Evolutionary conservation across 2,329 filamentous ascomycete genomes (phyloP), one percentile per base, ranked within the genome.

Genomic region (Pseudocercospora crystallina): DNA sequence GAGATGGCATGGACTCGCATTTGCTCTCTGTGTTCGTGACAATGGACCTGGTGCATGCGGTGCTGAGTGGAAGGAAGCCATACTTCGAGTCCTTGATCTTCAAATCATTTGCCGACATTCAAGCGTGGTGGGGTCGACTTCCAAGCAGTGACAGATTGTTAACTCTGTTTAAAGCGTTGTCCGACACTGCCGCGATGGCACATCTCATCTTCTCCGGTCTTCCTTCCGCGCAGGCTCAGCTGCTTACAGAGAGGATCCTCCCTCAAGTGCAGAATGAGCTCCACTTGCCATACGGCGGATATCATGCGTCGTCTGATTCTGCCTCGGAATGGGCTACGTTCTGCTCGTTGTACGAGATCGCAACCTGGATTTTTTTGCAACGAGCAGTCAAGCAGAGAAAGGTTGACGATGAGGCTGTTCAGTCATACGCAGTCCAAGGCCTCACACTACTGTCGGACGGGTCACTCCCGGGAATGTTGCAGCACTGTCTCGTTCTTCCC

Each of bases 61-160:
- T 51, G 7, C 32, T 56, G 13, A 53, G 45, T 30, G 54, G 54
- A 31, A 33, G 43, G 11, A 50, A 49, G 17, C 50, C 54, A 8
- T 49, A 56, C 35, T 56, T 56, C 15, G 54, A 48, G 9, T 33
- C 50, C 26, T 38, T 33, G 17, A 47, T 53, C 13, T 56, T 43
- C 29, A 20, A 40, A 8, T 43, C 39, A 37, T 43, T 57, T 26
- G 54, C 43, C 20, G 43, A 54, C 11, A 48, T 37, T 5, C 39
- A 54, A 10, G 48, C 54, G 15, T 57, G 54, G 54, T 57, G 51
- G 48, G 54, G 54, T 9, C 34, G 43, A 13, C 41, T 54, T 10
- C 40, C 33, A 10, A 13, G 34, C 2, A 42, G 47, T 10, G 41
- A 57, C 31, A 40, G 44, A 14, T 43, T 57, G 10, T 35, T 53